Percentiles rank a stretch among this genome's conserved stretches.
Conservation (phyloP, 1,284 basidiomycete species). For the Tilletia walkeri region DNA sequence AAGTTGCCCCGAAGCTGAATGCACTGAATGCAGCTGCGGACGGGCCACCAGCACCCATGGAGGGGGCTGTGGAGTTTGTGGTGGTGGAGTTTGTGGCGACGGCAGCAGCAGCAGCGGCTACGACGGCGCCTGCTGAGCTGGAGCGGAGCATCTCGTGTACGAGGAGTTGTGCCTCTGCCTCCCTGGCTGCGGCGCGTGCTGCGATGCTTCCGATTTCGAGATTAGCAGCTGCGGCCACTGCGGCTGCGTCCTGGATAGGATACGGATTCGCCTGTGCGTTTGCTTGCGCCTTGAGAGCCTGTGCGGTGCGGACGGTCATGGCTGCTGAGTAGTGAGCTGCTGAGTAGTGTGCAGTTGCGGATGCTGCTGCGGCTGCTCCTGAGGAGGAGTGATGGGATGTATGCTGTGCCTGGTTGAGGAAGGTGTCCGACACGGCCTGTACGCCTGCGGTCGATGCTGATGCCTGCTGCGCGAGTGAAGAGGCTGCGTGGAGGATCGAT, state of each 20-base stretch:
- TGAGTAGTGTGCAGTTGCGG: not conserved
- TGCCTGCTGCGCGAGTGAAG: constrained; percentile 36
- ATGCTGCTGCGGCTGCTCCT: not conserved
- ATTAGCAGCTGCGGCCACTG: constrained; percentile 19
- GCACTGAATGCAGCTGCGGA: not conserved
- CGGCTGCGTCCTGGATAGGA: not conserved
- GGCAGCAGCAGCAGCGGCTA: constrained; percentile 3
- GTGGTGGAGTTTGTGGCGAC: constrained; percentile 15
- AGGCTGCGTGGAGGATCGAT: constrained; percentile 40
- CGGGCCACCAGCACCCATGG: not conserved
- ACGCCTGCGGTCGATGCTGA: constrained; percentile 36
- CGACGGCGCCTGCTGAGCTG: constrained; percentile 1
- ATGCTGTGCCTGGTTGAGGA: constrained; percentile 37
- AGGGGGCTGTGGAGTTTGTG: not conserved
- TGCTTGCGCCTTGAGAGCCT: constrained; percentile 25
- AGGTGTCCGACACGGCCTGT: constrained; percentile 38
- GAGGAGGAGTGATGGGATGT: constrained; percentile 21
- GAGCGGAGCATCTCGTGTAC: constrained; percentile 33
- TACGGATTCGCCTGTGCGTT: not conserved
- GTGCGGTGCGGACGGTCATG: constrained; percentile 36
- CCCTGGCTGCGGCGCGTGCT: constrained; percentile 33
- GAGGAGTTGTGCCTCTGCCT: constrained; percentile 39
- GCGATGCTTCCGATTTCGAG: constrained; percentile 37
- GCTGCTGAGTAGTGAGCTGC: constrained; percentile 37
- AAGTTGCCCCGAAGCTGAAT: constrained; percentile 10